Evolutionary conservation across 2,329 filamentous ascomycete genomes (phyloP).

Genomic region (Fusarium longipes): DNA sequence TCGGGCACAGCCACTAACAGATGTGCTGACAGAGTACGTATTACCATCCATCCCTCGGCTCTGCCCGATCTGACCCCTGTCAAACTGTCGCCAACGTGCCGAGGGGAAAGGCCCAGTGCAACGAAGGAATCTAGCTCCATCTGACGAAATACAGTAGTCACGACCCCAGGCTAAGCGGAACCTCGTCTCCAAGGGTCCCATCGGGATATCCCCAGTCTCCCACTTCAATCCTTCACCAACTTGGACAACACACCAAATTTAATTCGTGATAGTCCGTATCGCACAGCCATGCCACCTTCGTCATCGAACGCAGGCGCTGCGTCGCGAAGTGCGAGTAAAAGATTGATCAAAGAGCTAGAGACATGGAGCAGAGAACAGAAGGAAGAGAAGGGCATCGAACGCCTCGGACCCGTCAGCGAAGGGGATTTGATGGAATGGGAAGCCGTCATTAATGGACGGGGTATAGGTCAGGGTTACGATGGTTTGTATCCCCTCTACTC

Average conservation of each 20-base stretch:
- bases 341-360: slow-evolving; percentile 69
- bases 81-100: slow-evolving; percentile 10
- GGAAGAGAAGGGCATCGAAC: slow-evolving; percentile 66
- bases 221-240: not conserved
- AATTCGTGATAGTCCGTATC: slow-evolving; percentile 4
- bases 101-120: slow-evolving; percentile 19
- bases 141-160: slow-evolving; percentile 37
- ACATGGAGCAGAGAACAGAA: slow-evolving; percentile 62
- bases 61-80: slow-evolving; percentile 44
- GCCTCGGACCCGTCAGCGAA: slow-evolving; percentile 65
- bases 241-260: not conserved
- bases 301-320: slow-evolving; percentile 39
- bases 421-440: slow-evolving; percentile 69
- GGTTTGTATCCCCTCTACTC: slow-evolving; percentile 50
- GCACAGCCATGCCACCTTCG: slow-evolving; percentile 31
- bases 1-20: slow-evolving; percentile 19
- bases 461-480: slow-evolving; percentile 67
- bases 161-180: slow-evolving; percentile 18
- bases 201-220: not conserved
- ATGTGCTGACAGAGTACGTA: slow-evolving; percentile 23
- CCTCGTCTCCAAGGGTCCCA: slow-evolving; percentile 14
- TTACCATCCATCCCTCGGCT: slow-evolving; percentile 40
- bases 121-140: slow-evolving; percentile 12
- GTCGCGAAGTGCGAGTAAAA: slow-evolving; percentile 63
- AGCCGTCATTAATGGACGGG: slow-evolving; percentile 69